A percentile compares a stretch with the other conserved stretches of the same genome.
Conservation (phyloP, 192 early-diverging fungal genomes). For the Gigaspora rosea region DNA sequence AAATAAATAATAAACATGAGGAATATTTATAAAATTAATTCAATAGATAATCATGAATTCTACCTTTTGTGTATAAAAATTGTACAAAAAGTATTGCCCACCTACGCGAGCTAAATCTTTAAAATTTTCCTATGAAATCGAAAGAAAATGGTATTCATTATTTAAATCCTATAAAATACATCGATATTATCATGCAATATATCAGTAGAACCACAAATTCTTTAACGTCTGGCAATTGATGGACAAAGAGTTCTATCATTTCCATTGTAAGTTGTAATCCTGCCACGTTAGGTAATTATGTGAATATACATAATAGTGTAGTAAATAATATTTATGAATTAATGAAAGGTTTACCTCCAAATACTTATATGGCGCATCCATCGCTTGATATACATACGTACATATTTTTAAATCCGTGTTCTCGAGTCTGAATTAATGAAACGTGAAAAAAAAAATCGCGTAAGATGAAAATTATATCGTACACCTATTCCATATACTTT, state of each 20-base stretch:
- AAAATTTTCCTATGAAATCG: too few relatives aligned
- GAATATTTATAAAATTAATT: too few relatives aligned
- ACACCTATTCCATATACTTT: constrained; percentile 54
- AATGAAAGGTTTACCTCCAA: constrained; percentile 32
- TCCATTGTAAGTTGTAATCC: constrained; percentile 56
- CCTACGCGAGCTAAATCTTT: too few relatives aligned
- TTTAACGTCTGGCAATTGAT: constrained; percentile 60
- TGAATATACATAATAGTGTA: neutral
- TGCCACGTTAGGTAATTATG: constrained; percentile 41
- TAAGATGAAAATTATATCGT: constrained; percentile 20
- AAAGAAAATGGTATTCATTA: too few relatives aligned
- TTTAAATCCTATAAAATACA: too few relatives aligned
- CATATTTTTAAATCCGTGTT: constrained; percentile 27
- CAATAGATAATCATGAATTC: too few relatives aligned
- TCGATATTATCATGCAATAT: neutral
- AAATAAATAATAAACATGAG: too few relatives aligned
- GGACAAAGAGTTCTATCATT: constrained; percentile 63
- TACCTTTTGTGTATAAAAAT: too few relatives aligned
- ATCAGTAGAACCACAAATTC: constrained; percentile 56
- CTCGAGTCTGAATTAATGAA: constrained; percentile 8
- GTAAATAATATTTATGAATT: neutral
- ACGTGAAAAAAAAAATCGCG: neutral
- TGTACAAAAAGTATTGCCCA: too few relatives aligned
- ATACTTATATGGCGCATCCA: neutral
- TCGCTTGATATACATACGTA: neutral